These are phyloP conservation scores for Vararia minispora DNA, from an alignment of 768 basidiomycete species.

Conservation along the genomic window DNA sequence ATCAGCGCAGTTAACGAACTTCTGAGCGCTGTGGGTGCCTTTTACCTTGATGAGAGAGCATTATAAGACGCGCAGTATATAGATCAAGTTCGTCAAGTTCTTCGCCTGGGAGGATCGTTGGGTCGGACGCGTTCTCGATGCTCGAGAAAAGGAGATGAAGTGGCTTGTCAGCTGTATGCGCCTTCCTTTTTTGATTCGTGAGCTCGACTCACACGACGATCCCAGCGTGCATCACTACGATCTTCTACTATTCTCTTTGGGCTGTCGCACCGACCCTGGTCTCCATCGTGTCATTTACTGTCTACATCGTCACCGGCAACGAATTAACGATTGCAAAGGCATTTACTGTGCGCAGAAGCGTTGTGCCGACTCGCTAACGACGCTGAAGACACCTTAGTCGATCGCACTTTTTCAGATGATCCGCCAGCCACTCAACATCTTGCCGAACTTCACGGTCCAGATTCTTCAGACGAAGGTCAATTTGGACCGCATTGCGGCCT, in stretches of 20 bases:
- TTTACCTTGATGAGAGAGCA: background rate
- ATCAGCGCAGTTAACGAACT: constrained; percentile 69
- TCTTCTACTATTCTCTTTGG: constrained; percentile 65
- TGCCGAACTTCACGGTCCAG: constrained; percentile 69
- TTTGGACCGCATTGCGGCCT: constrained; percentile 45
- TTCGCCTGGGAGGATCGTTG: constrained; percentile 72
- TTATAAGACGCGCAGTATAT: background rate
- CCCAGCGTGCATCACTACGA: constrained; percentile 56
- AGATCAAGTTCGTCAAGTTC: constrained; percentile 71
- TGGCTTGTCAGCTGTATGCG: constrained; percentile 59
- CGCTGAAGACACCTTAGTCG: constrained; percentile 27
- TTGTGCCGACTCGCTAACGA: too few species aligned
- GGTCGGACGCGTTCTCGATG: constrained; percentile 50
- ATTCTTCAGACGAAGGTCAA: constrained; percentile 55
- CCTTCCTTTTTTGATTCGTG: background rate
- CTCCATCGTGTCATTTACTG: constrained; percentile 66
- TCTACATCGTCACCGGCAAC: constrained; percentile 57
- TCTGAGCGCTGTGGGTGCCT: constrained; percentile 44
- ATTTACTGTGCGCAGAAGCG: constrained; percentile 57
- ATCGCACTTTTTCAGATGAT: constrained; percentile 81
- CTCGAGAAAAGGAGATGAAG: constrained; percentile 55
- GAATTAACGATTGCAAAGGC: constrained; percentile 67
- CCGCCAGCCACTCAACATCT: constrained; percentile 66
- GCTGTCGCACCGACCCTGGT: constrained; percentile 63
- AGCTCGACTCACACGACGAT: too few species aligned